Evolutionary conservation across 352 stramenopile genomes (phyloP).

Genomic region (Plasmopara viticola): DNA sequence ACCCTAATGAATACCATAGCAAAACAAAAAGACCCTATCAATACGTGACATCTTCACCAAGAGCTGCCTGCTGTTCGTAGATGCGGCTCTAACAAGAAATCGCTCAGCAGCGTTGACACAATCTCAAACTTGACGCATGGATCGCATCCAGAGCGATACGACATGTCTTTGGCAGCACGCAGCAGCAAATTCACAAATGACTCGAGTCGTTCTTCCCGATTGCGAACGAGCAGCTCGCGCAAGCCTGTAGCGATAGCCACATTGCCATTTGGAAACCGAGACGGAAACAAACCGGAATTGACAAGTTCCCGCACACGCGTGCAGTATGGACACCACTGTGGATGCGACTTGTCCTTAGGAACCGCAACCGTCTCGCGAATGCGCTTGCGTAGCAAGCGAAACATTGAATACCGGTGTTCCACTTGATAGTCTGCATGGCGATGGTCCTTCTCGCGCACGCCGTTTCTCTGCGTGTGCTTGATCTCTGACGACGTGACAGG

Average conservation of each 20-base stretch:
- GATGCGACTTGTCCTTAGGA: slow-evolving; percentile 28
- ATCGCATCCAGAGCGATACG: slow-evolving; percentile 35
- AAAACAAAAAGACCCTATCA: no score
- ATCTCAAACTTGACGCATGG: slow-evolving; percentile 43
- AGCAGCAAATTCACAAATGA: slow-evolving; percentile 45
- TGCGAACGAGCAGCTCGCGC: slow-evolving; percentile 16
- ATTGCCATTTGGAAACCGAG: slow-evolving; percentile 24
- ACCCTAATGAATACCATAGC: no score
- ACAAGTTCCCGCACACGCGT: slow-evolving; percentile 35
- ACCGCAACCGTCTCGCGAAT: slow-evolving; percentile 23
- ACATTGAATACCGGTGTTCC: slow-evolving; percentile 52
- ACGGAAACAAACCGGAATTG: slow-evolving; percentile 36
- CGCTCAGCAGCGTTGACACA: slow-evolving; percentile 41
- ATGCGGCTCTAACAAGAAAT: slow-evolving; percentile 43
- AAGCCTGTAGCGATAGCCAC: slow-evolving; percentile 19
- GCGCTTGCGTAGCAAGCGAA: slow-evolving; percentile 36
- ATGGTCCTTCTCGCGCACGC: slow-evolving; percentile 16
- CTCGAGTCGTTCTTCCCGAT: slow-evolving; percentile 28
- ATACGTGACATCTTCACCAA: not conserved
- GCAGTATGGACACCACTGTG: slow-evolving; percentile 62
- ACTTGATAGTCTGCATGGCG: slow-evolving; percentile 37
- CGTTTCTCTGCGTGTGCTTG: slow-evolving; percentile 4
- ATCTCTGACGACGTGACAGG: not conserved
- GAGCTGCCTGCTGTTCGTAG: not conserved
- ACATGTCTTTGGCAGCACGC: slow-evolving; percentile 36